Conservation (phyloP, 345 rosid genomes). For the Abelmoschus esculentus region DNA sequence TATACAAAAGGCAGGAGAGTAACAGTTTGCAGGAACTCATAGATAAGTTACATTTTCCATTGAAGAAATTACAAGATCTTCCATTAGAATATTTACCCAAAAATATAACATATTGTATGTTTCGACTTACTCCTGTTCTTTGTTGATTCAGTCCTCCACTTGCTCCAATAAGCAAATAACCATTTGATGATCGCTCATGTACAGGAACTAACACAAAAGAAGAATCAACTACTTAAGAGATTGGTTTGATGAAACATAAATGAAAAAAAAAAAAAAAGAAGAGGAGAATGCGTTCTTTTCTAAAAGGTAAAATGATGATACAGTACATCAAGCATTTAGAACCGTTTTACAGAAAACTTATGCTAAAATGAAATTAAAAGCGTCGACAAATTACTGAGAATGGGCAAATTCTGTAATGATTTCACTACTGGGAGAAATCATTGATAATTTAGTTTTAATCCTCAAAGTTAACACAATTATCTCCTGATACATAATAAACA, state of each 20-base stretch:
- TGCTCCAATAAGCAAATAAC: constrained; percentile 95
- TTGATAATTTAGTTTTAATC: background rate
- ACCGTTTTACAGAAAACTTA: no score
- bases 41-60: constrained; percentile 9
- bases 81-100: background rate
- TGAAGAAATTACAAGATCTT: constrained; percentile 4
- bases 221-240: background rate
- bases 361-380: no score
- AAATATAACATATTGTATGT: background rate
- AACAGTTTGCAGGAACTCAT: background rate
- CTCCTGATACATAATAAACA: background rate
- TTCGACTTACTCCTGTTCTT: constrained; percentile 89
- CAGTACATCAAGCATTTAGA: background rate
- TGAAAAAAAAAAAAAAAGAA: background rate
- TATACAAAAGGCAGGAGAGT: no score
- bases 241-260: background rate
- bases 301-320: background rate
- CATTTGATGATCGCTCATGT: constrained; percentile 57
- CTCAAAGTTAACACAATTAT: background rate
- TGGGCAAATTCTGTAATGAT: background rate
- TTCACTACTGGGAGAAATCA: background rate
- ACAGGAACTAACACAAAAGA: constrained; percentile 45
- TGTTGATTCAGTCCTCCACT: constrained; percentile 99
- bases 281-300: background rate
- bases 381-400: background rate